A percentile compares a stretch with the other conserved stretches of the same genome.
Conservation (phyloP, 305 asterid genomes). For the Rubia balearica region DNA sequence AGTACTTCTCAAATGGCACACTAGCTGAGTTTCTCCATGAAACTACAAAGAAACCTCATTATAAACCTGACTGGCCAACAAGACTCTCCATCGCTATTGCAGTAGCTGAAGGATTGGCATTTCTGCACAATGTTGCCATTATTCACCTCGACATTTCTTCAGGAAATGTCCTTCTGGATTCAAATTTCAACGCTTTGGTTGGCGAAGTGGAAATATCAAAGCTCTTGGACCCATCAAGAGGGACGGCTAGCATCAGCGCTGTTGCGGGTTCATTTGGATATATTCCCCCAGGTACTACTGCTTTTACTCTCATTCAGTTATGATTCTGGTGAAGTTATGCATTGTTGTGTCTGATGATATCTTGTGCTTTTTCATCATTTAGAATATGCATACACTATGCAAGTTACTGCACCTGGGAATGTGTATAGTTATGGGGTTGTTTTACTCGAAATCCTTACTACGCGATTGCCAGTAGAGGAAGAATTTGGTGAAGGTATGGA, state of each 20-base stretch:
- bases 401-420: constrained; percentile 95
- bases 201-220: constrained; percentile 89
- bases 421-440: constrained; percentile 95
- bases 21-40: constrained; percentile 69
- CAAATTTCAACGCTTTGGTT: constrained; percentile 66
- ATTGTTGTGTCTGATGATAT: not conserved
- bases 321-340: not conserved
- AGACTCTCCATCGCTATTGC: constrained; percentile 85
- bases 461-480: constrained; percentile 73
- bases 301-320: not conserved
- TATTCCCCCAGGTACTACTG: constrained; percentile 85
- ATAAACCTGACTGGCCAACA: constrained; percentile 72
- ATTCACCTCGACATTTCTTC: constrained; percentile 94
- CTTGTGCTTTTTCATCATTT: constrained; percentile 15
- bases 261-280: constrained; percentile 98
- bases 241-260: constrained; percentile 95
- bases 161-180: constrained; percentile 69
- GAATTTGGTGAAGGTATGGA: constrained; percentile 96
- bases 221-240: constrained; percentile 91
- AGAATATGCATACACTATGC: constrained; percentile 99
- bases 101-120: constrained; percentile 88
- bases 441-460: constrained; percentile 86
- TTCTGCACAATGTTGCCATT: constrained; percentile 78
- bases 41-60: constrained; percentile 32
- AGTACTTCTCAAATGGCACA: constrained; percentile 53